These are phyloP conservation scores for Halenospora varia DNA, from an alignment of 495 filamentous ascomycete species.

Conservation along the genomic window DNA sequence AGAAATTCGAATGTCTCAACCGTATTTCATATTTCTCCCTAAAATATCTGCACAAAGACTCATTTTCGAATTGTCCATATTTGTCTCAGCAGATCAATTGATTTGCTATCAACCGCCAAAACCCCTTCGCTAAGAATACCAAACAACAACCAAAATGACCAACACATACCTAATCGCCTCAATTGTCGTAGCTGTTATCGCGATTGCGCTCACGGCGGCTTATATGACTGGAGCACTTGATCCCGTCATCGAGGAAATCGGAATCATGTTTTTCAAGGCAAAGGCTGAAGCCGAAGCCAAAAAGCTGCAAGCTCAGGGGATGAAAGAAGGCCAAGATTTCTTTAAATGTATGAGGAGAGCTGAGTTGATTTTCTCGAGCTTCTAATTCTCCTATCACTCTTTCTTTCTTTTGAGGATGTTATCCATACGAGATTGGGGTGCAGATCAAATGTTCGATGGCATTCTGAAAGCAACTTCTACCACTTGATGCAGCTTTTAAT, in stretches of 20 bases:
- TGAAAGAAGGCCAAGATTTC: slow-evolving; percentile 25
- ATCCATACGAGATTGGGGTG: background rate
- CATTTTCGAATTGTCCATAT: too few species aligned
- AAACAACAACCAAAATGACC: slow-evolving; percentile 12
- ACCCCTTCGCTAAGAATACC: too few species aligned
- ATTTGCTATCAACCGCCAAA: too few species aligned
- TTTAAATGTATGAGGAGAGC: slow-evolving; percentile 3
- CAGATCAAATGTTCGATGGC: background rate
- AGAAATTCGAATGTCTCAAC: too few species aligned
- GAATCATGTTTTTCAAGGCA: slow-evolving; percentile 19
- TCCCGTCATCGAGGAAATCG: slow-evolving; percentile 19
- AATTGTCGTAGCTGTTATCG: slow-evolving; percentile 13
- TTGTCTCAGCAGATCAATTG: too few species aligned
- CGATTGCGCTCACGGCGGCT: slow-evolving; percentile 14
- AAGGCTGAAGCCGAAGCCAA: slow-evolving; percentile 29
- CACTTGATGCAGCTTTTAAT: too few species aligned
- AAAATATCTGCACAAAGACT: too few species aligned
- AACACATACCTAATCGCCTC: slow-evolving; percentile 12
- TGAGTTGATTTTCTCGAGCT: background rate
- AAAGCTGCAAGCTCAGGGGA: slow-evolving; percentile 44
- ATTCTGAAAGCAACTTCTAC: background rate
- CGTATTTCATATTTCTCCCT: too few species aligned
- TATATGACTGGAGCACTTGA: slow-evolving; percentile 21
- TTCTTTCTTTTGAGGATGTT: background rate
- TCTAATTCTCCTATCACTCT: background rate